Evolutionary conservation across 1,284 basidiomycete species (phyloP), one percentile per base, ranked within the genome.

Genomic region (Ustilago lituana): DNA sequence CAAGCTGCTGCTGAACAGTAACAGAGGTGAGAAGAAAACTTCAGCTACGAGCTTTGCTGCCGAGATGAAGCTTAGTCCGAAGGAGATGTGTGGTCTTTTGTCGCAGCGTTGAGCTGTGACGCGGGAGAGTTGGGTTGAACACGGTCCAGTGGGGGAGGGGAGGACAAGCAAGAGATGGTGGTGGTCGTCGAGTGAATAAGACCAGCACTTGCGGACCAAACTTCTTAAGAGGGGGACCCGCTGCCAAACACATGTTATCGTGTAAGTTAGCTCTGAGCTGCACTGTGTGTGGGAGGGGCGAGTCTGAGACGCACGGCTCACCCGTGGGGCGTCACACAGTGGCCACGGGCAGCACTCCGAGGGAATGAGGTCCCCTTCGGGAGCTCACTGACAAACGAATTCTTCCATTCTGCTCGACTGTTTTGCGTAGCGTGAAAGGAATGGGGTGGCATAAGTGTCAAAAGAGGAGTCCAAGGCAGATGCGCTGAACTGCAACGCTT

Each of bases 31-130:
- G 9, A 17, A 11, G 27, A 5, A 1, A 0, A 5, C 11, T 26
- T 20, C 8, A 22, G 11, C 27, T 44, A n/a, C 27, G 12, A 29
- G 27, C 27, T 6, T 29, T 12, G 27, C 27, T 29, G 27, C 12
- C 27, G 7, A 12, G 12, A 26, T 9, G 24, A 26, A 27, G 39
- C 39, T 26, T n/a, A 39, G 36, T 26, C n/a, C 14, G 29, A n/a
- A 1, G 47, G 31, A 22, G 44, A 19, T 19, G 38, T 29, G 44
- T 37, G 20, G 26, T 27, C 12, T 10, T 14, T 15, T 8, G 46
- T 44, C 58, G 43, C 64, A 67, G 58, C 53, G 58, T 61, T 67
- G 64, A 67, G 64, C 64, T 57, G 62, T 47, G 58, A 53, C 4
- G 29, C 17, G 24, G 22, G 12, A 23, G n/a, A 26, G 24, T n/a